These are phyloP conservation scores for Lichtheimia hyalospora DNA, from an alignment of 371 early-diverging fungal genomes.

Conservation along the genomic window DNA sequence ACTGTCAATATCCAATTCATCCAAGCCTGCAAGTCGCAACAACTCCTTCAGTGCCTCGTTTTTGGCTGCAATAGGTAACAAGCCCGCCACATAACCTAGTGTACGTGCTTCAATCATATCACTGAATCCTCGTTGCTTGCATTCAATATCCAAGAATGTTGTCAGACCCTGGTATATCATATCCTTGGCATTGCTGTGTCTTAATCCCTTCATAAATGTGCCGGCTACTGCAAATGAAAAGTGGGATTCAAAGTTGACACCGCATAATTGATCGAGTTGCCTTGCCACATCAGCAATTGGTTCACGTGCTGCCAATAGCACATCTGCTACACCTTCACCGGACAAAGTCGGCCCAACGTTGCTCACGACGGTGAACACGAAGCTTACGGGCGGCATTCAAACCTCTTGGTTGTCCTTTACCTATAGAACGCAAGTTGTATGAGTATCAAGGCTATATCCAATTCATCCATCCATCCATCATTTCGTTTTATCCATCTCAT, in stretches of 20 bases:
- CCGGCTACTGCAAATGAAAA: constrained; percentile 87
- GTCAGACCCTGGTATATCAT: constrained; percentile 71
- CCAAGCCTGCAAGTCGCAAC: constrained; percentile 60
- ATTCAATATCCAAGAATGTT: constrained; percentile 72
- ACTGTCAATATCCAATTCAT: constrained; percentile 41
- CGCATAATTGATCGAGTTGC: constrained; percentile 71
- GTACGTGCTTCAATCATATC: constrained; percentile 57
- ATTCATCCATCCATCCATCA: constrained; percentile 16
- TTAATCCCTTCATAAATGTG: constrained; percentile 81
- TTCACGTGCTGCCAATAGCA: constrained; percentile 73
- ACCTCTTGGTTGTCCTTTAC: no score
- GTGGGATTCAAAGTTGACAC: constrained; percentile 82
- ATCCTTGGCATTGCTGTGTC: constrained; percentile 71
- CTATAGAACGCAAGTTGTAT: neutral
- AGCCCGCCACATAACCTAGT: constrained; percentile 75
- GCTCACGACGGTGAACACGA: no score
- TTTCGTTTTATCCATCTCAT: neutral
- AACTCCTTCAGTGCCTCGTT: constrained; percentile 65
- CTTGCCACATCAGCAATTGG: constrained; percentile 67
- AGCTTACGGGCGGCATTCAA: no score
- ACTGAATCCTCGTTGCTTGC: constrained; percentile 43
- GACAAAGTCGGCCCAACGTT: no score
- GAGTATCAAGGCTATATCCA: neutral
- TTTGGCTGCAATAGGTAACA: constrained; percentile 70
- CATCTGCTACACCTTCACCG: constrained; percentile 63